Percentiles rank a stretch among this genome's conserved stretches.
These are phyloP conservation scores for Ophiosphaerella korrae DNA, from an alignment of 2,329 filamentous ascomycete species.

Conservation along the genomic window DNA sequence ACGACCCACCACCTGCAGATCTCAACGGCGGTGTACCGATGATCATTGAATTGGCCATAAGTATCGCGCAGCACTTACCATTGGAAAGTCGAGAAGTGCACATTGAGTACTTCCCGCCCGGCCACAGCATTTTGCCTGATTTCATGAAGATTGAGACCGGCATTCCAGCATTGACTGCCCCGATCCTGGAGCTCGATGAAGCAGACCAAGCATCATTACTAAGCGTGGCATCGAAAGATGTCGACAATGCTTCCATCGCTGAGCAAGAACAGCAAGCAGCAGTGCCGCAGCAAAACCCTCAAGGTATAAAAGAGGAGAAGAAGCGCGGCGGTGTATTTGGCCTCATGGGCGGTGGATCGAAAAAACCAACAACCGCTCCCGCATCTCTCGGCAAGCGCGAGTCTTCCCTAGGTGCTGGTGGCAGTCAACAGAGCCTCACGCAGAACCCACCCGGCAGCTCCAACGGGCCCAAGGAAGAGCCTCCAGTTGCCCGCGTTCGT, in stretches of 20 bases:
- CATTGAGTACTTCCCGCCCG: slow-evolving; percentile 83
- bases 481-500: slow-evolving; percentile 51
- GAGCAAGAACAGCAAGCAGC: slow-evolving; percentile 41
- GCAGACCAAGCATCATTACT: slow-evolving; percentile 48
- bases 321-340: slow-evolving; percentile 50
- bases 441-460: slow-evolving; percentile 49
- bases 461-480: slow-evolving; percentile 46
- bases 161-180: slow-evolving; percentile 53
- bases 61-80: slow-evolving; percentile 83
- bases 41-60: slow-evolving; percentile 90
- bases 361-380: slow-evolving; percentile 40
- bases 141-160: slow-evolving; percentile 83
- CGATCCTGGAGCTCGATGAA: slow-evolving; percentile 49
- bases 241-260: slow-evolving; percentile 33
- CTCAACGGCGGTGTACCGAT: slow-evolving; percentile 88
- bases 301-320: slow-evolving; percentile 39
- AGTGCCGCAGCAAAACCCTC: slow-evolving; percentile 29
- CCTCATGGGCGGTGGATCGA: slow-evolving; percentile 44
- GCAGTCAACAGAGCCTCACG: slow-evolving; percentile 43
- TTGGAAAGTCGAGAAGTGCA: slow-evolving; percentile 89
- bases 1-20: slow-evolving; percentile 76
- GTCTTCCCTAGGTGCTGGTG: slow-evolving; percentile 45
- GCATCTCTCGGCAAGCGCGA: slow-evolving; percentile 47
- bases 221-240: slow-evolving; percentile 40
- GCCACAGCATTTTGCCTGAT: slow-evolving; percentile 69